Evolutionary conservation across 2,329 filamentous ascomycete species (phyloP).

Genomic region (Alternaria triticina): DNA sequence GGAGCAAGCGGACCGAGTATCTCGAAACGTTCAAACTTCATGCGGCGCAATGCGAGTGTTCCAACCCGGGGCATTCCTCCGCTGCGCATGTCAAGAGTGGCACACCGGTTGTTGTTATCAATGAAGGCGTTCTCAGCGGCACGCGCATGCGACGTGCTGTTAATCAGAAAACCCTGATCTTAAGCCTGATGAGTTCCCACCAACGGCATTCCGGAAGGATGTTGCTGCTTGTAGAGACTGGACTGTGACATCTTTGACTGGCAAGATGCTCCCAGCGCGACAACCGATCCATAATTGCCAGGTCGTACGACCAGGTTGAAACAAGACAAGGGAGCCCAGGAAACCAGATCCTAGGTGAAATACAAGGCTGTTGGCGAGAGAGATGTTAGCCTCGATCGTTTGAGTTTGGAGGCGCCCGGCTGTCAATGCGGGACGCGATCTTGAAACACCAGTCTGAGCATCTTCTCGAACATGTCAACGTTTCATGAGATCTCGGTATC

Average conservation of each 20-base stretch:
- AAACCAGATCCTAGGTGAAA: neutral
- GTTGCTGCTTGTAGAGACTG: constrained; percentile 8
- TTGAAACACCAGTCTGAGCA: constrained; percentile 29
- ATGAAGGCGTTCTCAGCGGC: neutral
- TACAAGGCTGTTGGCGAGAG: constrained; percentile 1
- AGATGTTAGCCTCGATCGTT: neutral
- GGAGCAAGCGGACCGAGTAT: constrained; percentile 4
- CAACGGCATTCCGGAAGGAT: constrained; percentile 5
- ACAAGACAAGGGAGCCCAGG: constrained; percentile 3
- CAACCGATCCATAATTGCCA: neutral
- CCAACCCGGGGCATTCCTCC: neutral
- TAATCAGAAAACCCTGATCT: constrained; percentile 7
- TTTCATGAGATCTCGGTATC: constrained; percentile 30
- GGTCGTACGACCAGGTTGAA: constrained; percentile 5
- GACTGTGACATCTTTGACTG: constrained; percentile 16
- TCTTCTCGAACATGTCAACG: constrained; percentile 29
- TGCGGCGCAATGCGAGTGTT: neutral
- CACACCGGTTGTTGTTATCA: neutral
- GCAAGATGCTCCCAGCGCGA: constrained; percentile 5
- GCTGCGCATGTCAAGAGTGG: neutral
- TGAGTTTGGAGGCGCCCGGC: constrained; percentile 6
- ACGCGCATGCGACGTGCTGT: constrained; percentile 4
- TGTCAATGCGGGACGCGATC: constrained; percentile 13
- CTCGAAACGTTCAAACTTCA: constrained; percentile 9
- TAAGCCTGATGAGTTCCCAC: neutral